Evolutionary conservation across 331 rosid species (phyloP), one percentile per base, ranked within the genome.

Genomic region (Phaseolus coccineus): DNA sequence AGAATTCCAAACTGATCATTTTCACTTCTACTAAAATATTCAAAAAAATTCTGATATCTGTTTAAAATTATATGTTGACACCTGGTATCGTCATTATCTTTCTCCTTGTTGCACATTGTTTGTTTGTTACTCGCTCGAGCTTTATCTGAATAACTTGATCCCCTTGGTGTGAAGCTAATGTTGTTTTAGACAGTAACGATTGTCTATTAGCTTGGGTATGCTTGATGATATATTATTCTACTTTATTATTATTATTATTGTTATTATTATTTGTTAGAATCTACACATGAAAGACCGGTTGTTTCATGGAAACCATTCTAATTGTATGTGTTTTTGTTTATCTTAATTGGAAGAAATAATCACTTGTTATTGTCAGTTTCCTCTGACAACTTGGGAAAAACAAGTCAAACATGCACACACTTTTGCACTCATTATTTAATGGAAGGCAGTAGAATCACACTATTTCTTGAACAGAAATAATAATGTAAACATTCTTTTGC

Each of bases 401-500:
- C 4, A 44, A 11, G 50, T 8, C 13, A 46, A 46, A 11, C 51
- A 46, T 46, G 14, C 16, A 11, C 51, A 46, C 51, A 46, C 51
- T 46, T 46, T 12, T 12, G 51, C 16, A 8, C 15, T 46, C 1
- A 39, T 30, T 61, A 44, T 62, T 47, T 62, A 4, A 64, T 12
- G 28, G 71, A 51, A 24, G 13, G 25, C 4, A 13, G 27, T 28
- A 10, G 47, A n/a, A 33, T 24, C 51, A 16, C 39, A 63, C 59
- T 61, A 48, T 76, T 33, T 6, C 2, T 44, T 74, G 37, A 55
- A 75, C 28, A 35, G 16, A 46, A 46, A 55, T 14, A 73, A 73
- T 63, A 13, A 65, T 25, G 10, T 19, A 4, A 73, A 28, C 78
- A 75, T 73, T 65, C 24, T 57, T 48, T 78, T 30, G 6, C 61